Evolutionary conservation across 2,329 filamentous ascomycete genomes (phyloP), one percentile per base, ranked within the genome.

Genomic region (Esteya vermicola): DNA sequence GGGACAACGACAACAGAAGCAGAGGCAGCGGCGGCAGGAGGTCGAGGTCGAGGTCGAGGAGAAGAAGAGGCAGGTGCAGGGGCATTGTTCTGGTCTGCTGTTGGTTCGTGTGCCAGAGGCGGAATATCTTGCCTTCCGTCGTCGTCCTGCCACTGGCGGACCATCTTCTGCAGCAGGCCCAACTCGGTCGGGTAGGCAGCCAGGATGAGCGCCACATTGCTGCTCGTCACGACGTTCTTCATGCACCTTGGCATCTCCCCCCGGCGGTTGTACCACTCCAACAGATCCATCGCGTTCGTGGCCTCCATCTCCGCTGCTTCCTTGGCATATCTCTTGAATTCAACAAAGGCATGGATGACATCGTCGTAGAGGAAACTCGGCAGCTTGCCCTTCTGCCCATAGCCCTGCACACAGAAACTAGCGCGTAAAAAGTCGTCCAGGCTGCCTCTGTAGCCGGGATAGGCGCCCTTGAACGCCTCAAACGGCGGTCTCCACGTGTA

Each of bases 281-380:
- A 12, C 4, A 49, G 40, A 16, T 23, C 39, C 13, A 40, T 35
- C 2, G 41, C 22, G 19, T 34, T 31, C n/a, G 23, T 38, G 3
- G 33, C 18, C 5, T 10, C 12, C 14, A 4, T 31, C 12, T 9
- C 36, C 2, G n/a, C 19, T n/a, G 4, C 32, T 8, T 10, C 33
- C 2, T 49, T 40, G 20, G 64, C 56, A 40, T 72, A 71, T 1
- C 49, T 45, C 7, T 60, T 45, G 45, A 62, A 75, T 1, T 61
- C 51, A 2, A 60, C 55, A 38, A 65, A 72, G 4, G 52, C 53
- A 10, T 56, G 53, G 34, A 75, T 61, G 39, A 72, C 69, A 40
- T 74, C 70, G 46, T 75, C 71, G 43, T 63, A 73, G 0, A 70
- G 49, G 39, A 55, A 67, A 20, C 60, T 57, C 12, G 59, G 56